These are phyloP conservation scores for Alternaria incomplexa DNA, from an alignment of 2,329 filamentous ascomycete species.

Conservation along the genomic window DNA sequence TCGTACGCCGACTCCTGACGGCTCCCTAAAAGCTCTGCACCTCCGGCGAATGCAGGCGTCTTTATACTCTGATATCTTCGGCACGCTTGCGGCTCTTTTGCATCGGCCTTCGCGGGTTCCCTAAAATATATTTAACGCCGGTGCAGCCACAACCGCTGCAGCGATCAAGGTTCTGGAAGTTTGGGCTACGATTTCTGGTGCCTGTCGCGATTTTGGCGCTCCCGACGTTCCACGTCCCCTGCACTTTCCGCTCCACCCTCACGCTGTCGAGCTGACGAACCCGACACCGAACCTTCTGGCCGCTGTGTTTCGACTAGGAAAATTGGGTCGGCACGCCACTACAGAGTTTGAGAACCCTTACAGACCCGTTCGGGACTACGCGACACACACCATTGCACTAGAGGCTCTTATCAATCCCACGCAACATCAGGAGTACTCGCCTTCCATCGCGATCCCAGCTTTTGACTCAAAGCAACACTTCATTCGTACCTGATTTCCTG, in stretches of 20 bases:
- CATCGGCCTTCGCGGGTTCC: constrained; percentile 18
- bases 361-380: constrained; percentile 16
- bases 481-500: neutral
- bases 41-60: constrained; percentile 18
- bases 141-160: constrained; percentile 38
- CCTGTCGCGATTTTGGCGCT: constrained; percentile 27
- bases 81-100: constrained; percentile 15
- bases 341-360: constrained; percentile 21
- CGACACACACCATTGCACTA: constrained; percentile 16
- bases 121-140: constrained; percentile 25
- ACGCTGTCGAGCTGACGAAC: constrained; percentile 35
- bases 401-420: constrained; percentile 30
- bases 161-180: constrained; percentile 20
- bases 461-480: neutral
- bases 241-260: constrained; percentile 28
- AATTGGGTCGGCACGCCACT: constrained; percentile 29
- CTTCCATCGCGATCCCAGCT: constrained; percentile 2
- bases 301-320: constrained; percentile 27
- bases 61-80: constrained; percentile 11
- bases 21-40: constrained; percentile 11
- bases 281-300: constrained; percentile 42
- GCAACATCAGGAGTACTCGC: neutral
- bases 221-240: constrained; percentile 26
- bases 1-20: neutral
- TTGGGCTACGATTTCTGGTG: constrained; percentile 18